Conservation (phyloP, 179 eudicot genomes). For the Camellia oleifera region DNA sequence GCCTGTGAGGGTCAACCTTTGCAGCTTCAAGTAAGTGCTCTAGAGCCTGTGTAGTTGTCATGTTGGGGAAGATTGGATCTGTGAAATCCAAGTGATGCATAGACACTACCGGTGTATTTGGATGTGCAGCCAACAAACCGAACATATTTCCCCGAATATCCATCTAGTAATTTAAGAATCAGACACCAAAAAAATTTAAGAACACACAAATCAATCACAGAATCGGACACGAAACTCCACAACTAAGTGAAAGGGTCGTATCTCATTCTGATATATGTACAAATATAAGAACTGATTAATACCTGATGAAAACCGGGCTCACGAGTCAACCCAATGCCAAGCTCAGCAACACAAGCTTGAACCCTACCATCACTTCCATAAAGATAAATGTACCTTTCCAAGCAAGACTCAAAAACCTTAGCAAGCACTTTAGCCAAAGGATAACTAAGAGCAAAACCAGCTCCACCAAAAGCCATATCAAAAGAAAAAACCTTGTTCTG, state of each 20-base stretch:
- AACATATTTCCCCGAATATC: slow-evolving; percentile 58
- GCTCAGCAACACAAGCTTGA: slow-evolving; percentile 69
- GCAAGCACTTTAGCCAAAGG: slow-evolving; percentile 62
- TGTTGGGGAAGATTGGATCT: slow-evolving; percentile 64
- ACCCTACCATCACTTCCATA: slow-evolving; percentile 72
- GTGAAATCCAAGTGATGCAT: slow-evolving; percentile 49
- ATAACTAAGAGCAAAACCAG: slow-evolving; percentile 77
- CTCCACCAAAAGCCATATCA: slow-evolving; percentile 76
- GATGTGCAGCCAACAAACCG: slow-evolving; percentile 65
- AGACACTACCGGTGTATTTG: slow-evolving; percentile 54
- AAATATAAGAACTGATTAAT: background rate
- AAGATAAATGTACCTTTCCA: slow-evolving; percentile 61
- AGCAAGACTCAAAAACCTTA: slow-evolving; percentile 62
- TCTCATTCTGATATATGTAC: no score
- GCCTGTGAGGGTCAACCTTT: slow-evolving; percentile 51
- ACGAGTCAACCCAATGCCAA: slow-evolving; percentile 59
- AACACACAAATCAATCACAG: background rate
- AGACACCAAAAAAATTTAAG: background rate
- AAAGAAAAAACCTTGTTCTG: slow-evolving; percentile 48
- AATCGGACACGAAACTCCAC: no score
- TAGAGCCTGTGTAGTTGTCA: slow-evolving; percentile 32
- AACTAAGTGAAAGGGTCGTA: no score
- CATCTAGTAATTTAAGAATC: slow-evolving; percentile 30
- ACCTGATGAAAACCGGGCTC: slow-evolving; percentile 93
- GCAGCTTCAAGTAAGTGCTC: slow-evolving; percentile 48